phyloP scores from a whole-genome alignment of 805 yeast genomes.

The Candida sithepensis region DNA sequence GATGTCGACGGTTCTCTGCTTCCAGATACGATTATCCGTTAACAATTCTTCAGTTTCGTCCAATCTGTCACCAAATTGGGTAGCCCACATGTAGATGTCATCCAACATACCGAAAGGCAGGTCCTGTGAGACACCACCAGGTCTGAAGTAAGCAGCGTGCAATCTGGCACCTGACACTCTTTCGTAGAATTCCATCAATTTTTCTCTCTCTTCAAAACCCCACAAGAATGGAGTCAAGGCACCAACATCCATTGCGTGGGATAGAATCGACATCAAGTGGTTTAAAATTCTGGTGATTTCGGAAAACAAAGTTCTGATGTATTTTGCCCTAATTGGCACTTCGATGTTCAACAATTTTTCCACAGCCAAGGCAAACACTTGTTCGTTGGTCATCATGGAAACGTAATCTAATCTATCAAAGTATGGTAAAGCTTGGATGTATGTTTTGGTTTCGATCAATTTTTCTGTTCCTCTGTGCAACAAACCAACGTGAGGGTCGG shows the following conservation, averaged over 20 bases:
- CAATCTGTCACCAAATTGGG: constrained; percentile 89
- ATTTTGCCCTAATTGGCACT: constrained; percentile 80
- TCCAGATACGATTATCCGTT: constrained; percentile 91
- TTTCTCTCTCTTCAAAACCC: constrained; percentile 94
- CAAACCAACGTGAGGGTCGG: constrained; percentile 87
- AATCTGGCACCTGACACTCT: constrained; percentile 88
- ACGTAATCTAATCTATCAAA: constrained; percentile 85
- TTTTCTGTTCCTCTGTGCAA: constrained; percentile 88
- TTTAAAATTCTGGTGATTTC: constrained; percentile 81
- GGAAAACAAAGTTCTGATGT: constrained; percentile 80
- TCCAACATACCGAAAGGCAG: constrained; percentile 82
- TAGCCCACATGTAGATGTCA: constrained; percentile 94
- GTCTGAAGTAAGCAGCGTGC: constrained; percentile 85
- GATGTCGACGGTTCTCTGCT: constrained; percentile 76
- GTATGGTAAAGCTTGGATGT: constrained; percentile 84
- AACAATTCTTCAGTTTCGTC: constrained; percentile 88
- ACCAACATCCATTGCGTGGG: constrained; percentile 94
- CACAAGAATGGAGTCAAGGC: constrained; percentile 89
- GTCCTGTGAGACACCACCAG: constrained; percentile 91
- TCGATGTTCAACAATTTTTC: constrained; percentile 82
- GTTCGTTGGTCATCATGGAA: constrained; percentile 88
- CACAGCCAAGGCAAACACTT: constrained; percentile 77
- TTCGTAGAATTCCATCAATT: constrained; percentile 88
- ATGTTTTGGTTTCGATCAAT: constrained; percentile 80
- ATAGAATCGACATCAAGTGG: constrained; percentile 80